Conservation (phyloP, 2,329 filamentous ascomycete species). For the Purpureocillium takamizusanense region DNA sequence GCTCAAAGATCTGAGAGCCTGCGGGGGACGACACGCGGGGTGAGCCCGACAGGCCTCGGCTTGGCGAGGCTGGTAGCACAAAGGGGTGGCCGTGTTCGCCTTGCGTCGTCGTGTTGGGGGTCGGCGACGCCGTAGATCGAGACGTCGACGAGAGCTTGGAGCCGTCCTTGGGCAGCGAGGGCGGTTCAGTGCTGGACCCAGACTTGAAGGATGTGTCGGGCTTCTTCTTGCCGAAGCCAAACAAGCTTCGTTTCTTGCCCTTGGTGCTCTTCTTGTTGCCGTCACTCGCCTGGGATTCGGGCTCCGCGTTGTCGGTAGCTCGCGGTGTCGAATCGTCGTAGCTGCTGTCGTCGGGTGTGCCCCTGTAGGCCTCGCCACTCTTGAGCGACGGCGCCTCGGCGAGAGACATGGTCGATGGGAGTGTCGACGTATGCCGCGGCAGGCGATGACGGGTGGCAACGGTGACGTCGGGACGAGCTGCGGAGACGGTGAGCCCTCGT, state of each 20-base stretch:
- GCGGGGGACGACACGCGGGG: slow-evolving; percentile 72
- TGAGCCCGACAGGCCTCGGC: slow-evolving; percentile 58
- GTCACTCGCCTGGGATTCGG: slow-evolving; percentile 18
- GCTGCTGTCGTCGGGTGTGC: slow-evolving; percentile 16
- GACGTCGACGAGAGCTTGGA: slow-evolving; percentile 28
- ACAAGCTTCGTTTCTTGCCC: slow-evolving; percentile 49
- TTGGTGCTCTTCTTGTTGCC: slow-evolving; percentile 11
- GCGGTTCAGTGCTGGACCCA: slow-evolving; percentile 22
- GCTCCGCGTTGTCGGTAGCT: slow-evolving; percentile 15
- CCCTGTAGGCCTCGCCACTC: slow-evolving; percentile 8
- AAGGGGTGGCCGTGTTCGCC: slow-evolving; percentile 29
- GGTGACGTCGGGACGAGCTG: not conserved
- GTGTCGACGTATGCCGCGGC: not conserved
- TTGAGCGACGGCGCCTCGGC: slow-evolving; percentile 15
- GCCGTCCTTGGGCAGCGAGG: slow-evolving; percentile 21
- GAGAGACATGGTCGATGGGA: slow-evolving; percentile 17
- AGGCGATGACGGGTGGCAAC: too few species aligned
- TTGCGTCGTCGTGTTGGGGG: slow-evolving; percentile 14
- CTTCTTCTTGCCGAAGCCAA: slow-evolving; percentile 57
- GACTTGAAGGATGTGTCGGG: slow-evolving; percentile 27
- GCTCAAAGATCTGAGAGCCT: slow-evolving; percentile 79
- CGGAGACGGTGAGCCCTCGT: too few species aligned
- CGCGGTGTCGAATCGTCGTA: slow-evolving; percentile 22
- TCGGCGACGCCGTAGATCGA: slow-evolving; percentile 31
- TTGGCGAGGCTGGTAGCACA: slow-evolving; percentile 53